These are phyloP conservation scores for Eimeria necatrix DNA, from an alignment of 169 alveolate species.

Conservation along the genomic window DNA sequence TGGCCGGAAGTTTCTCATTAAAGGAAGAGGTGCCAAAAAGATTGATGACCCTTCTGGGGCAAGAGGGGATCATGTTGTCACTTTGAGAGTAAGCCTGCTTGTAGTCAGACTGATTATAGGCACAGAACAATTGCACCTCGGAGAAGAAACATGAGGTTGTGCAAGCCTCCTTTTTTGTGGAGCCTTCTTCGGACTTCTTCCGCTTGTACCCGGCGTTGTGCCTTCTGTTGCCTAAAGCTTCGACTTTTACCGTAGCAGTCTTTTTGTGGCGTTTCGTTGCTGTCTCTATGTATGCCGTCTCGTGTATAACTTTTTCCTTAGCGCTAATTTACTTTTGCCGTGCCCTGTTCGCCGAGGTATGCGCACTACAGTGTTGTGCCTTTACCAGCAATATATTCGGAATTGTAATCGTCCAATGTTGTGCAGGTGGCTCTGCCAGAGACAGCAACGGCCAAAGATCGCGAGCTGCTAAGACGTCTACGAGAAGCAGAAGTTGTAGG, in stretches of 20 bases:
- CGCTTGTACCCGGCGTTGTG: background rate
- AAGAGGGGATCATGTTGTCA: conserved; percentile 62
- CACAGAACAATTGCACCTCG: background rate
- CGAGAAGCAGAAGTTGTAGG: conserved; percentile 12
- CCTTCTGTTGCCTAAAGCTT: background rate
- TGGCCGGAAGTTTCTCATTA: conserved; percentile 31
- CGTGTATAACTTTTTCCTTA: no score
- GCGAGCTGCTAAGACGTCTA: conserved; percentile 44
- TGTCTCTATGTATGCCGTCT: background rate
- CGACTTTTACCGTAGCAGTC: background rate
- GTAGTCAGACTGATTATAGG: no score
- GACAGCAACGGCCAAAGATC: background rate
- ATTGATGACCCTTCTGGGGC: background rate
- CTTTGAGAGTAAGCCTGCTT: conserved; percentile 14
- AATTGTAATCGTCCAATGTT: background rate
- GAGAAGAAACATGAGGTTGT: background rate
- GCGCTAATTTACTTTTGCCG: no score
- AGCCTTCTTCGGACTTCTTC: background rate
- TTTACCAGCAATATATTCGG: background rate
- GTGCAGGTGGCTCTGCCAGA: conserved; percentile 47
- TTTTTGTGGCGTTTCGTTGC: background rate
- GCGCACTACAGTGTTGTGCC: background rate
- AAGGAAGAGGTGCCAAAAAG: conserved; percentile 49
- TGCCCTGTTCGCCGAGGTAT: no score
- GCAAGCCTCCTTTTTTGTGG: background rate